Base-by-base conservation (phyloP, 805 yeast species). In the Kuraishia ogatae region DNA sequence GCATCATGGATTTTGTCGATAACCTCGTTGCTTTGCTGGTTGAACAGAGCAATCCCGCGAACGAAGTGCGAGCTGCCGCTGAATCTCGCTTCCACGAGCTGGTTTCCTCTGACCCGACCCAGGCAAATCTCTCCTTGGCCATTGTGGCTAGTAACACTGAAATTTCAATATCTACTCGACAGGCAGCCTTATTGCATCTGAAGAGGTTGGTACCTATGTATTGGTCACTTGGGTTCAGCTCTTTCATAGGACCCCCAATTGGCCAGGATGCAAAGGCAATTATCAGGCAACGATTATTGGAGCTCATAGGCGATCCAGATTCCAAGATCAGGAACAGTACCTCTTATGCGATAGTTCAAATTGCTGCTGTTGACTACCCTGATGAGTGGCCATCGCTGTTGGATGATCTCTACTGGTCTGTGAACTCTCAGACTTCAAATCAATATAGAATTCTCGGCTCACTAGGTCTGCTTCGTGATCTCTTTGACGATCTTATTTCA, bases 361-460 rank as follows among this genome's bases (percentile, higher is more conserved):
- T 93, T 17, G 90, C 96, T 0, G 86, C 87, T 2, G 87, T 84
- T 1, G 99, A 93, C 64, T 93, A 81, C 64, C 99, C 99, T 0
- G 98, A 94, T 64, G 96, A 90, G 65, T 93, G 98, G 98, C 96
- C 97, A 0, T 78, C 75, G 22, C 71, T 92, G 51, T 65, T 88
- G 55, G 64, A 69, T 39, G 67, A 67, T 6, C 63, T 89, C 21
- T 83, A 82, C 61, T 64, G 63, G 1, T 66, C 68, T 26, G 73
- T 80, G 39, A 62, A 67, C 10, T 64, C 72, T 10, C 64, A 66
- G 39, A 55, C 57, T 4, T 29, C 53, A 10, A 62, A 72, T 53
- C 59, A 62, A n/a, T 62, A 55, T 48, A 68, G 71, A 23, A 63
- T 80, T 35, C 61, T 81, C 29, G 88, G 88, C 19, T 82, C 85